Evolutionary conservation across 2,329 filamentous ascomycete species (phyloP).

Genomic region (Neopestalotiopsis clavispora): DNA sequence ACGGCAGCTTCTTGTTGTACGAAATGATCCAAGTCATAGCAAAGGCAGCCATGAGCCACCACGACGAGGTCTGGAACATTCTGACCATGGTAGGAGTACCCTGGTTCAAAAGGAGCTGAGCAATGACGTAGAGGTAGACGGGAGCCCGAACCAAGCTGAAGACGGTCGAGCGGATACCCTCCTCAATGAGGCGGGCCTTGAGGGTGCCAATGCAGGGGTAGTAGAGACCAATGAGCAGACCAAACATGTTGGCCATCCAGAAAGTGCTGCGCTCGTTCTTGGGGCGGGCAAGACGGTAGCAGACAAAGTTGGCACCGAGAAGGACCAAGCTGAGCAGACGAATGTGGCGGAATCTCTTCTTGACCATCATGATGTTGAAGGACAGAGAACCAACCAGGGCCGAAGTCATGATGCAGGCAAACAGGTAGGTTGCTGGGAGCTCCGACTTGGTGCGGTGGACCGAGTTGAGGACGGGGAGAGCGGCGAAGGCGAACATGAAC

Average conservation of each 20-base stretch:
- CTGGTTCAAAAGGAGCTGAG: slow-evolving; percentile 48
- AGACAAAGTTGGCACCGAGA: slow-evolving; percentile 42
- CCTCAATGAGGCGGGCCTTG: slow-evolving; percentile 49
- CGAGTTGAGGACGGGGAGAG: slow-evolving; percentile 58
- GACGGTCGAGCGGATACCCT: slow-evolving; percentile 56
- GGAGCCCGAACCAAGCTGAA: slow-evolving; percentile 63
- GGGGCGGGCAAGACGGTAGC: slow-evolving; percentile 42
- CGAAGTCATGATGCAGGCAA: slow-evolving; percentile 35
- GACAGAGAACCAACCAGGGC: slow-evolving; percentile 33
- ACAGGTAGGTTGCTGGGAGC: slow-evolving; percentile 34
- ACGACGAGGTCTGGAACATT: slow-evolving; percentile 32
- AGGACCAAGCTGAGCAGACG: slow-evolving; percentile 40
- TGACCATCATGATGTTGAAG: slow-evolving; percentile 37
- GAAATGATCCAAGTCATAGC: slow-evolving; percentile 30
- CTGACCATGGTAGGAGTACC: slow-evolving; percentile 35
- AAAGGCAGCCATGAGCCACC: slow-evolving; percentile 32
- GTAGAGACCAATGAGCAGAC: slow-evolving; percentile 62
- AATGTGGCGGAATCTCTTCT: slow-evolving; percentile 35
- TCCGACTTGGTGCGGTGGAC: slow-evolving; percentile 37
- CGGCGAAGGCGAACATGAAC: slow-evolving; percentile 69
- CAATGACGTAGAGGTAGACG: slow-evolving; percentile 44
- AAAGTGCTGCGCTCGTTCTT: slow-evolving; percentile 51
- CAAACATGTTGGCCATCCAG: slow-evolving; percentile 62
- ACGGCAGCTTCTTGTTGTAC: slow-evolving; percentile 31
- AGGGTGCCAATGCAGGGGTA: slow-evolving; percentile 60